phyloP scores from a whole-genome alignment of 345 rosid species.

The Cardamine occulta region DNA sequence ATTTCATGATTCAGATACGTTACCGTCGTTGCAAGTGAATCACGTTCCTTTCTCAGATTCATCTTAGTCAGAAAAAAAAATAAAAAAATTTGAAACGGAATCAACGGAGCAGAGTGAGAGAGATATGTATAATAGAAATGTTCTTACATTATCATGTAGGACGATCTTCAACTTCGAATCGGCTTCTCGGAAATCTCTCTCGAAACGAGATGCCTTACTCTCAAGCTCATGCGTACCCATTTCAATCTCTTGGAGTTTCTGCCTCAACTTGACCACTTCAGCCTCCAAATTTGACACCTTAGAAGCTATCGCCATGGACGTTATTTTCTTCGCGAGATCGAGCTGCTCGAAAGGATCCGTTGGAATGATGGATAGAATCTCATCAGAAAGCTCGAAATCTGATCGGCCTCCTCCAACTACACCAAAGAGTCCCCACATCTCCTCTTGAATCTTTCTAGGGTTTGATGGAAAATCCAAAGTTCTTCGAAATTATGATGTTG shows the following conservation, averaged over 20 bases:
- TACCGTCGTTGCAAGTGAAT: conserved; percentile 49
- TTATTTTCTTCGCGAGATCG: conserved; percentile 92
- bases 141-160: conserved; percentile 61
- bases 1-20: conserved; percentile 47
- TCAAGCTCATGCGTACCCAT: conserved; percentile 54
- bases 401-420: conserved; percentile 43
- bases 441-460: not conserved
- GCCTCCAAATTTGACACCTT: conserved; percentile 72
- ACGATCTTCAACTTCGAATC: conserved; percentile 50
- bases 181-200: conserved; percentile 37
- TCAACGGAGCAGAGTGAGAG: too few relatives aligned
- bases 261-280: conserved; percentile 52
- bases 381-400: conserved; percentile 64
- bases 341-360: conserved; percentile 81
- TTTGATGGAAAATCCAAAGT: not conserved
- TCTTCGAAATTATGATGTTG: not conserved
- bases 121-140: too few relatives aligned
- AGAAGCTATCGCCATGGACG: conserved; percentile 83
- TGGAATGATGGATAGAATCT: conserved; percentile 70
- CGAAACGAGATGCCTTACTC: conserved; percentile 50
- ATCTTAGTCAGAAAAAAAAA: too few relatives aligned
- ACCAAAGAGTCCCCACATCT: conserved; percentile 31
- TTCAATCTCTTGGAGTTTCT: conserved; percentile 60
- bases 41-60: too few relatives aligned
- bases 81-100: too few relatives aligned